phyloP scores from a whole-genome alignment of 106 monocot species.

The Ottelia alismoides region DNA sequence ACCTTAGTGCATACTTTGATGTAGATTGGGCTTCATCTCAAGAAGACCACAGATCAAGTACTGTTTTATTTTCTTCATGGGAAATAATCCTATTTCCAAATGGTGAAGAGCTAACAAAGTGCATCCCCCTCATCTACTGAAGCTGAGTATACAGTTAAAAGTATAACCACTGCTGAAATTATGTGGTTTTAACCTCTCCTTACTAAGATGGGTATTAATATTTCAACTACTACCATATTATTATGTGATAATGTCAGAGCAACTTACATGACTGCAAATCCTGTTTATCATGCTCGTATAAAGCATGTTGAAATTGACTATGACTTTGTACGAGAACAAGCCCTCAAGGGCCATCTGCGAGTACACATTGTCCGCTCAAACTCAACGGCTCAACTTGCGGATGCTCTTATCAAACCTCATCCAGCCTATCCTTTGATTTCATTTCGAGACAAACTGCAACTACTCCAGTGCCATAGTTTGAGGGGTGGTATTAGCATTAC shows the following conservation, averaged over 20 bases:
- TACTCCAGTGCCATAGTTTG: too few species aligned
- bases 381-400: too few species aligned
- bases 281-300: constrained; percentile 5
- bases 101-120: not conserved
- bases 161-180: too few species aligned
- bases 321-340: not conserved
- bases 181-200: not conserved
- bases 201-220: not conserved
- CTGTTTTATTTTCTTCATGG: not conserved
- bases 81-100: not conserved
- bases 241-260: constrained; percentile 5
- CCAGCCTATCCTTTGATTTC: too few species aligned
- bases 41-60: not conserved
- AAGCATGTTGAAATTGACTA: constrained; percentile 10
- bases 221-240: not conserved
- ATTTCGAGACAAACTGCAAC: too few species aligned
- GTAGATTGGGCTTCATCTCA: not conserved
- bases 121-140: too few species aligned
- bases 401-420: too few species aligned
- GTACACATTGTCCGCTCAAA: not conserved
- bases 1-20: not conserved
- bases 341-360: not conserved
- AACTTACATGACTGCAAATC: constrained; percentile 1
- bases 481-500: too few species aligned
- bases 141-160: too few species aligned